phyloP scores from a whole-genome alignment of 805 yeast species.

The Yamadazyma philogaea region DNA sequence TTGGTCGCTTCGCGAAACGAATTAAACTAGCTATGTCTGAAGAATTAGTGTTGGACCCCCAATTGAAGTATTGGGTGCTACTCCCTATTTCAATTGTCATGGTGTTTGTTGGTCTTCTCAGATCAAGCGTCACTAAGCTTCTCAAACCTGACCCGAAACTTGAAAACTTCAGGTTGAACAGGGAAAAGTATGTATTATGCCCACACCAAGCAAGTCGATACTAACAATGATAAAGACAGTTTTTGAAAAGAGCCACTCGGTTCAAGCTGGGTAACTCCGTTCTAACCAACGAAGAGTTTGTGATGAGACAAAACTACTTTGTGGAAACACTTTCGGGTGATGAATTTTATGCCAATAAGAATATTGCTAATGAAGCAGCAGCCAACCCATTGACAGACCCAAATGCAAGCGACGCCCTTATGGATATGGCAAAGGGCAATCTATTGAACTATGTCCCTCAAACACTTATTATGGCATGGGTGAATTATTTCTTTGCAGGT shows the following conservation, averaged over 20 bases:
- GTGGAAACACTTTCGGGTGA: conserved; percentile 49
- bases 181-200: conserved; percentile 27
- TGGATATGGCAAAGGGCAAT: conserved; percentile 76
- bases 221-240: conserved; percentile 41
- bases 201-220: not conserved
- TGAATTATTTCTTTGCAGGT: conserved; percentile 88
- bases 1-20: not conserved
- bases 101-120: conserved; percentile 79
- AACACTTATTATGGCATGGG: conserved; percentile 94
- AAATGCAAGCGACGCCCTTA: conserved; percentile 64
- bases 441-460: conserved; percentile 86
- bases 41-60: conserved; percentile 65
- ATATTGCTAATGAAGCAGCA: conserved; percentile 34
- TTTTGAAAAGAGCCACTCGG: conserved; percentile 55
- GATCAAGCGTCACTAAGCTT: conserved; percentile 64
- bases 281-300: conserved; percentile 52
- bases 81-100: conserved; percentile 86
- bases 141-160: conserved; percentile 58
- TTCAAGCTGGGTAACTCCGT: conserved; percentile 53
- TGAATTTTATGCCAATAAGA: conserved; percentile 53
- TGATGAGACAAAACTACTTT: conserved; percentile 47
- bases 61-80: conserved; percentile 83
- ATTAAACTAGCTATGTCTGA: conserved; percentile 9
- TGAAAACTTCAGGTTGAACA: conserved; percentile 45
- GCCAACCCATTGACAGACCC: conserved; percentile 72